Conservation (phyloP, 768 basidiomycete species). For the Termitomyces sp. region DNA sequence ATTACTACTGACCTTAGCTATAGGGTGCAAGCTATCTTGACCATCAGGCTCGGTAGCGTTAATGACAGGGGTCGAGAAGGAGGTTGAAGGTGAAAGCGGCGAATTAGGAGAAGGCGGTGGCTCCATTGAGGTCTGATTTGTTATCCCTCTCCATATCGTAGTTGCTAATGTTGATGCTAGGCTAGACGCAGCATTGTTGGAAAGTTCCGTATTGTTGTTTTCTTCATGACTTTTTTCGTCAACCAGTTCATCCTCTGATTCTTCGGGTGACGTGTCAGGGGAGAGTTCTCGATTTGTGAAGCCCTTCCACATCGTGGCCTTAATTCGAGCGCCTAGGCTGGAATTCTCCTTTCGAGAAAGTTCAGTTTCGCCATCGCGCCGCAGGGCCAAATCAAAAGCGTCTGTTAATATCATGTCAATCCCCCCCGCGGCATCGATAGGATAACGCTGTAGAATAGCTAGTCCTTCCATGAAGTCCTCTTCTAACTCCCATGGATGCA, state of each 20-base stretch:
- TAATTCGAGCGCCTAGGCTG: slow-evolving; percentile 55
- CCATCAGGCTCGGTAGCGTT: slow-evolving; percentile 9
- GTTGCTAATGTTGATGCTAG: slow-evolving; percentile 54
- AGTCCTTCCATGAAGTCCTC: slow-evolving; percentile 70
- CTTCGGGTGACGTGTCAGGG: slow-evolving; percentile 26
- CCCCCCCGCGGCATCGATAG: slow-evolving; percentile 63
- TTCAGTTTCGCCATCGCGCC: slow-evolving; percentile 40
- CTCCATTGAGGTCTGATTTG: slow-evolving; percentile 75
- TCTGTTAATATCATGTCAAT: slow-evolving; percentile 69
- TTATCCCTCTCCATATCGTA: slow-evolving; percentile 75
- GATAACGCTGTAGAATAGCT: slow-evolving; percentile 61
- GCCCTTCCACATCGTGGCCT: slow-evolving; percentile 64
- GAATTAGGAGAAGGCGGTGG: slow-evolving; percentile 39
- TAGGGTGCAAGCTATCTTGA: slow-evolving; percentile 6
- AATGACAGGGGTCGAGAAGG: slow-evolving; percentile 21
- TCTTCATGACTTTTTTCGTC: slow-evolving; percentile 29
- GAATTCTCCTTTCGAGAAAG: slow-evolving; percentile 28
- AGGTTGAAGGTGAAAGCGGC: slow-evolving; percentile 27
- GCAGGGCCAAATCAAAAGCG: slow-evolving; percentile 55
- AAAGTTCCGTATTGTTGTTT: slow-evolving; percentile 45
- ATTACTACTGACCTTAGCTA: slow-evolving; percentile 74
- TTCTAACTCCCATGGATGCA: slow-evolving; percentile 48
- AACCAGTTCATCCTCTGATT: slow-evolving; percentile 25
- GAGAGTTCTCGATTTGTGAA: slow-evolving; percentile 52
- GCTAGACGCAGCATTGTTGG: slow-evolving; percentile 23